phyloP scores from a whole-genome alignment of 164 flowering plant genomes.

The Vitis riparia region DNA sequence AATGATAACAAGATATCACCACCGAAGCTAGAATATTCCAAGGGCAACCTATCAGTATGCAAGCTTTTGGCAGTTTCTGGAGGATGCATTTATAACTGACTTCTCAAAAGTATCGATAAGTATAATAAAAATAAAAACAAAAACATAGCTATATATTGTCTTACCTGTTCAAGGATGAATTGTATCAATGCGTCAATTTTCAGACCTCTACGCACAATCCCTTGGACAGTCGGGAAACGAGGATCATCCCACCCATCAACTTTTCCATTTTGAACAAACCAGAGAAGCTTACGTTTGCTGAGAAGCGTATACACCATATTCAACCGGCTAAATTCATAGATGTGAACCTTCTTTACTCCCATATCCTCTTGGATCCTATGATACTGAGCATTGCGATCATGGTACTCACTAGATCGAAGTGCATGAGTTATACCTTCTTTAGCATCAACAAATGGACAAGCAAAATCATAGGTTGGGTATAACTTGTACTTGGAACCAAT shows the following conservation, averaged over 20 bases:
- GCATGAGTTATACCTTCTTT: constrained; percentile 89
- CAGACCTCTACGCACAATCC: constrained; percentile 91
- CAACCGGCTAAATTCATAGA: constrained; percentile 89
- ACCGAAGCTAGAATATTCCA: not conserved
- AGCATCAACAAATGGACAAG: constrained; percentile 97
- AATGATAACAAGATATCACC: too few species aligned
- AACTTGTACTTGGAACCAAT: constrained; percentile 85
- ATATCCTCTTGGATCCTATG: constrained; percentile 78
- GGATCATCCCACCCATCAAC: constrained; percentile 99
- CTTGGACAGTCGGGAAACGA: constrained; percentile 95
- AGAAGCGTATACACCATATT: constrained; percentile 95
- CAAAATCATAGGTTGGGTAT: constrained; percentile 95
- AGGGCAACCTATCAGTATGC: not conserved
- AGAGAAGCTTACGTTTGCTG: constrained; percentile 94
- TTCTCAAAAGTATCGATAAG: not conserved
- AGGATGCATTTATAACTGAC: not conserved
- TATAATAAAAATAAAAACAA: too few species aligned
- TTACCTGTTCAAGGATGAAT: constrained; percentile 91
- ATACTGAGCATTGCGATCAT: constrained; percentile 94
- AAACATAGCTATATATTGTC: not conserved
- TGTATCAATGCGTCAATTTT: constrained; percentile 85
- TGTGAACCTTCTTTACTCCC: constrained; percentile 69
- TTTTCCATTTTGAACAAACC: constrained; percentile 91
- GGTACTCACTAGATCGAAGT: constrained; percentile 92
- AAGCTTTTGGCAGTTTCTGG: not conserved